Evolutionary conservation across 2,329 filamentous ascomycete genomes (phyloP).

Genomic region (Aspergillus fischeri): DNA sequence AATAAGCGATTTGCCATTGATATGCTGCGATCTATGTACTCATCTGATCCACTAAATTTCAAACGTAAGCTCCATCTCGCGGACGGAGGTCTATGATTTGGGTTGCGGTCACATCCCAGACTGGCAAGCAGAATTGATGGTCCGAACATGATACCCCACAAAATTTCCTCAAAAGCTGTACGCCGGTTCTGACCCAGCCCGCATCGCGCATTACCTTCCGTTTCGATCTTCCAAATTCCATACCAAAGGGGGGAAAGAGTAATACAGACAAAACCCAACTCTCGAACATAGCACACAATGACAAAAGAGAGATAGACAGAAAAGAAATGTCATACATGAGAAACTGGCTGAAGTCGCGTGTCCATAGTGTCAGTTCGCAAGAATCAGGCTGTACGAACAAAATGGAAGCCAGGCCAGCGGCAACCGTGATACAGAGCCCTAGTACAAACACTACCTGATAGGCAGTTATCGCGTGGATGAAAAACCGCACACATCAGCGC

Average conservation of each 20-base stretch:
- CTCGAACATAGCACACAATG: slow-evolving; percentile 16
- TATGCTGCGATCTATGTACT: not conserved
- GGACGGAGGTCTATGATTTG: not conserved
- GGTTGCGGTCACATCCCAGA: not conserved
- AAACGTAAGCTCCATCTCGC: not conserved
- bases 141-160: not conserved
- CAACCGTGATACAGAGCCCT: slow-evolving; percentile 5
- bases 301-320: slow-evolving; percentile 6
- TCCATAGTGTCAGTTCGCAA: not conserved
- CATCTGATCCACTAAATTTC: not conserved
- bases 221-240: slow-evolving; percentile 7
- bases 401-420: slow-evolving; percentile 4
- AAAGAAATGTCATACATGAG: slow-evolving; percentile 5
- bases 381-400: not conserved
- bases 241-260: slow-evolving; percentile 11
- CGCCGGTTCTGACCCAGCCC: slow-evolving; percentile 14
- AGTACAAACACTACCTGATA: not conserved
- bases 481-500: not conserved
- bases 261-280: slow-evolving; percentile 11
- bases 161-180: slow-evolving; percentile 12
- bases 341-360: not conserved
- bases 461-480: not conserved
- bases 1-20: not conserved
- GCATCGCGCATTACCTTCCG: slow-evolving; percentile 7
- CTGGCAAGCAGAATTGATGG: not conserved